phyloP scores from a whole-genome alignment of 768 basidiomycete genomes.

The Macrolepiota dolichaula region DNA sequence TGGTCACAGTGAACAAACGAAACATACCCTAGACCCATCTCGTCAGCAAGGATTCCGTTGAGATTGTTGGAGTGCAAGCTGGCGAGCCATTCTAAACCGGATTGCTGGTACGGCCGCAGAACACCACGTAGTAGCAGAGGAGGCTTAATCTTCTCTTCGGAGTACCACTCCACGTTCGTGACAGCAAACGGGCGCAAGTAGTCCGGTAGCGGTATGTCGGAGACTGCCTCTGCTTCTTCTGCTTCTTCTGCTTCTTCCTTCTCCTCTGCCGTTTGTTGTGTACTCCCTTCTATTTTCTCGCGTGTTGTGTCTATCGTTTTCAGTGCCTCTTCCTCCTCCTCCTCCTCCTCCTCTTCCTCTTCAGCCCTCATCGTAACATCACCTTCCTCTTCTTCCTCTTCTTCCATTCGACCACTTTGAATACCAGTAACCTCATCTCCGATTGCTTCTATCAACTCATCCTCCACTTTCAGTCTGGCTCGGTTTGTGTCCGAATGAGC shows the following conservation, averaged over 20 bases:
- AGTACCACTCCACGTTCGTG: constrained; percentile 66
- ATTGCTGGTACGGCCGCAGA: constrained; percentile 89
- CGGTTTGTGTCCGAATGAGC: neutral
- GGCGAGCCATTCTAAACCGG: constrained; percentile 93
- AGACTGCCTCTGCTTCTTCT: neutral
- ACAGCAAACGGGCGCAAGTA: constrained; percentile 72
- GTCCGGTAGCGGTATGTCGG: constrained; percentile 35
- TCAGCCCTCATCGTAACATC: constrained; percentile 9
- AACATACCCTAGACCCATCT: constrained; percentile 90
- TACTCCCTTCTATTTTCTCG: constrained; percentile 6
- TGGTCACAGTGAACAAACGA: neutral
- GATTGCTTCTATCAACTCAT: neutral
- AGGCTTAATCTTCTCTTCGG: constrained; percentile 52
- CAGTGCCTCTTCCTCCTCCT: constrained; percentile 26
- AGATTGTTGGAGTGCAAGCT: constrained; percentile 77
- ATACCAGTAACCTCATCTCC: neutral
- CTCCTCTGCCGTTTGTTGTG: neutral
- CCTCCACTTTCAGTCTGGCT: neutral
- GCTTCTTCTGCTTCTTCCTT: constrained; percentile 5
- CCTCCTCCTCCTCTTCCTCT: constrained; percentile 25
- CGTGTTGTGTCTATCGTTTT: constrained; percentile 26
- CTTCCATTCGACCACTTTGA: constrained; percentile 17
- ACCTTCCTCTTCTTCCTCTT: constrained; percentile 32
- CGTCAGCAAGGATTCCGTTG: constrained; percentile 86
- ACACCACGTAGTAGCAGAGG: constrained; percentile 81